Percentiles rank a stretch among this genome's conserved stretches.
phyloP scores from a whole-genome alignment of 306 rosid genomes.

The Lathyrus oleraceus region DNA sequence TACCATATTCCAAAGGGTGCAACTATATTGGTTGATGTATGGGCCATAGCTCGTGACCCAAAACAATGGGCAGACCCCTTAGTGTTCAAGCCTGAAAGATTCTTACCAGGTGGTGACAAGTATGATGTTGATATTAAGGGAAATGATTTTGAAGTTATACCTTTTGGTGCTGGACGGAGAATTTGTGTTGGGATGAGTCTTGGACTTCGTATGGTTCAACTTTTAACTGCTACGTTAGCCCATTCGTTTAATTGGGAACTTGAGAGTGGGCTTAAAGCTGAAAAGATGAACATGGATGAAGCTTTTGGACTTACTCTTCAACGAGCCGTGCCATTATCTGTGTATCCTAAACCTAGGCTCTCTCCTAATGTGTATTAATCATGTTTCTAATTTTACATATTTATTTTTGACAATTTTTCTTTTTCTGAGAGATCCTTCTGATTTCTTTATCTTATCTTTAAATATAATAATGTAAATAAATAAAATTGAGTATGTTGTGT shows the following conservation, averaged over 20 bases:
- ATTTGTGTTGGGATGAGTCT: constrained; percentile 75
- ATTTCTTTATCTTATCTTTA: neutral
- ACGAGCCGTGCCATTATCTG: constrained; percentile 53
- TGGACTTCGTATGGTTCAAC: constrained; percentile 72
- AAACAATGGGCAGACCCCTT: constrained; percentile 59
- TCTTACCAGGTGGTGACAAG: constrained; percentile 66
- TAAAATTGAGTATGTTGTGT: neutral
- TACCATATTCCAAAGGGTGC: constrained; percentile 73
- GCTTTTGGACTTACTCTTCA: constrained; percentile 72
- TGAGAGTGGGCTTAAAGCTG: constrained; percentile 41
- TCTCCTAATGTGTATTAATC: constrained; percentile 35
- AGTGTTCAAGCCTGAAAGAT: constrained; percentile 71
- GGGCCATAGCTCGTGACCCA: constrained; percentile 87
- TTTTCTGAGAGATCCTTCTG: neutral
- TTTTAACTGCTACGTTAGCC: constrained; percentile 57
- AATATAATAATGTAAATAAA: neutral
- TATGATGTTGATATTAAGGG: constrained; percentile 61
- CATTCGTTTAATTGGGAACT: constrained; percentile 71
- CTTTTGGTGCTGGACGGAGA: constrained; percentile 87
- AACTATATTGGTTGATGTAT: constrained; percentile 70
- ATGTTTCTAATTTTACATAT: neutral
- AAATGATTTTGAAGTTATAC: constrained; percentile 74
- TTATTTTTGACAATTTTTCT: neutral
- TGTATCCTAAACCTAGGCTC: constrained; percentile 61
- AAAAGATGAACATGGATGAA: constrained; percentile 75